These are phyloP conservation scores for Botrytis aclada DNA, from an alignment of 2,329 filamentous ascomycete species.

Conservation along the genomic window DNA sequence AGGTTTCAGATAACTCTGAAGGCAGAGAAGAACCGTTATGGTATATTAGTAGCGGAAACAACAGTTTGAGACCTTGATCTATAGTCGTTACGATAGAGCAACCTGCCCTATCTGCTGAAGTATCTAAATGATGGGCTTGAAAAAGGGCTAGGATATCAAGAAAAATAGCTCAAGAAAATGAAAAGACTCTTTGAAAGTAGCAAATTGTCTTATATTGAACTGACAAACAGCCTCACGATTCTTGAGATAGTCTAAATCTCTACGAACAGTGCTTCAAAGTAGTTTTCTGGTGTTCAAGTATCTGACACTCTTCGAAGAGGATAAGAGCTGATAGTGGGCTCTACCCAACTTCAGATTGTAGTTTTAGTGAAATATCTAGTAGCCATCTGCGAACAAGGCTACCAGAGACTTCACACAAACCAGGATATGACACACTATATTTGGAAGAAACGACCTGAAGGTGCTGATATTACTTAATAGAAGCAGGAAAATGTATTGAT, in stretches of 20 bases:
- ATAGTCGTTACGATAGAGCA: background rate
- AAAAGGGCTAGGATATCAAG: background rate
- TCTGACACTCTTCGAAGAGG: background rate
- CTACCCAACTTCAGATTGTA: no score
- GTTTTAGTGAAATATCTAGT: no score
- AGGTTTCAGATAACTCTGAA: background rate
- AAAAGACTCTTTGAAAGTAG: background rate
- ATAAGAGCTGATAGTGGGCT: background rate
- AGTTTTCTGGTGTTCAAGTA: background rate
- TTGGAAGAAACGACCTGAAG: background rate
- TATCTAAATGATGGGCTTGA: rapidly evolving
- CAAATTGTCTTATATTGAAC: background rate
- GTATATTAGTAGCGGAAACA: background rate
- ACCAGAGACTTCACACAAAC: background rate
- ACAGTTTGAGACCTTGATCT: background rate
- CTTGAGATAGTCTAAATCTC: background rate
- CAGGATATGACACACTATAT: no score
- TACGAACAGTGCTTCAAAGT: no score
- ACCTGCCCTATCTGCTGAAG: background rate
- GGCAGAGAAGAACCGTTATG: background rate
- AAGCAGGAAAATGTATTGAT: background rate
- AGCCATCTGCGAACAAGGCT: background rate
- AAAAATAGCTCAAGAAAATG: background rate
- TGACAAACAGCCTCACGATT: background rate
- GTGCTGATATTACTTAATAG: rapidly evolving